Evolutionary conservation across 208 protist genomes (phyloP).

Genomic region (Crithidia sp.): DNA sequence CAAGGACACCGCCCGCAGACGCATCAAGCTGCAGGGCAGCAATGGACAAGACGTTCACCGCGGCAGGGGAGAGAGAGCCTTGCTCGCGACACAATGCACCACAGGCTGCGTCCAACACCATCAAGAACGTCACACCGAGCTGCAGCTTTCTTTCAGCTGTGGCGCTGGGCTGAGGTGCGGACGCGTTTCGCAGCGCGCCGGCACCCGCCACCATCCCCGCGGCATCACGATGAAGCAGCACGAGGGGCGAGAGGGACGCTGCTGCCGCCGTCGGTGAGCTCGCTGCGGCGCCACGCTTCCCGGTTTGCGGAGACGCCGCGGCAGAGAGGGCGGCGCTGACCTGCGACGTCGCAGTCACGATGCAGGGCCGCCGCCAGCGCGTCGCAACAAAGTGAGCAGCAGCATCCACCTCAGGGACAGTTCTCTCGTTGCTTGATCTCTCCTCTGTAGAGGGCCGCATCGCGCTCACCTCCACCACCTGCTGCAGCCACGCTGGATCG

Average conservation of each 20-base stretch:
- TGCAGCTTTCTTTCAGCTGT: not conserved
- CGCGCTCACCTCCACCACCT: conserved; percentile 27
- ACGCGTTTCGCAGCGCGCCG: too few relatives aligned
- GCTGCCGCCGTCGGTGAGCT: not conserved
- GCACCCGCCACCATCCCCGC: not conserved
- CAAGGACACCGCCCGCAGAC: conserved; percentile 62
- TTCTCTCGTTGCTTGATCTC: not conserved
- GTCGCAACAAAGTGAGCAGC: conserved; percentile 19
- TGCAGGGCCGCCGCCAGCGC: conserved; percentile 27
- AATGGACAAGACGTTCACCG: conserved; percentile 64
- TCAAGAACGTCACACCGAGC: conserved; percentile 34
- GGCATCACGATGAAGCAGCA: not conserved
- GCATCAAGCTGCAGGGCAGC: conserved; percentile 48
- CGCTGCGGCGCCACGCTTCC: not conserved
- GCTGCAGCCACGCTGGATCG: conserved; percentile 25
- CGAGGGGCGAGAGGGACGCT: not conserved
- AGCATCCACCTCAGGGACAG: not conserved
- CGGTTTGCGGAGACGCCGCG: not conserved
- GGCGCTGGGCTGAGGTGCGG: too few relatives aligned
- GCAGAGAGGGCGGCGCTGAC: conserved; percentile 3
- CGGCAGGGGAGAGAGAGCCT: conserved; percentile 31
- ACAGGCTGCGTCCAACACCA: conserved; percentile 49
- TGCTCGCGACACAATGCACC: conserved; percentile 41
- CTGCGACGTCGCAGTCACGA: conserved; percentile 18
- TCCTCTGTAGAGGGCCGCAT: not conserved